Evolutionary conservation across 176 grass and related monocot genomes (phyloP).

Genomic region (Aegilops sharonensis): DNA sequence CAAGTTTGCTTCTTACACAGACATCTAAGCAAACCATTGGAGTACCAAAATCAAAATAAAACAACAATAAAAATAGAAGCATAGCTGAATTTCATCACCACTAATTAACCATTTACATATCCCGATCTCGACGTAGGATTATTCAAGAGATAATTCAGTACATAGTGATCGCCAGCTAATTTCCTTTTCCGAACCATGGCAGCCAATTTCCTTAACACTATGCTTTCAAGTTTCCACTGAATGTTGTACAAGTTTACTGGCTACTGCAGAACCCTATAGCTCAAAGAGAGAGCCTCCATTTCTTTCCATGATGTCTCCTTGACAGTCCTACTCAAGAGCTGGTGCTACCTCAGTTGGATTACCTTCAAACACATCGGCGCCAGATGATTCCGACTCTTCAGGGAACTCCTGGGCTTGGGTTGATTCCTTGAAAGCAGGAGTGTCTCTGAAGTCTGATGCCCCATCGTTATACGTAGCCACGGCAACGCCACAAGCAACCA

Average conservation of each 20-base stretch:
- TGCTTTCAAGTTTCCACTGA: conserved; percentile 4
- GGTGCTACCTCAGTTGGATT: conserved; percentile 97
- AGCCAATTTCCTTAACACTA: conserved; percentile 29
- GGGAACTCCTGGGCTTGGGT: conserved; percentile 63
- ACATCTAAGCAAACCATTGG: not conserved
- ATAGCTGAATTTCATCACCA: conserved; percentile 1
- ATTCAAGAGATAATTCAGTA: conserved; percentile 26
- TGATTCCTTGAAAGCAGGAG: conserved; percentile 85
- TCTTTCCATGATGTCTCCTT: not conserved
- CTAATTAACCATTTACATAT: conserved; percentile 33
- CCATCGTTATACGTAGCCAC: conserved; percentile 90
- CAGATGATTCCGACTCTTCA: conserved; percentile 78
- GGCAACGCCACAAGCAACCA: conserved; percentile 85
- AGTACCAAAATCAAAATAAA: not conserved
- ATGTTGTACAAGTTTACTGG: conserved; percentile 17
- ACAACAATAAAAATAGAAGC: not conserved
- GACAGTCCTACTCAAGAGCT: conserved; percentile 57
- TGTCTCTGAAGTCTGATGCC: conserved; percentile 85
- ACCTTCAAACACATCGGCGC: conserved; percentile 86
- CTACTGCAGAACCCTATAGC: conserved; percentile 8
- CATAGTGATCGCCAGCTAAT: not conserved
- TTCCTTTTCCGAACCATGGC: not conserved
- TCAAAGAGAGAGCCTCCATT: conserved; percentile 8
- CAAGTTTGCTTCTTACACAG: not conserved
- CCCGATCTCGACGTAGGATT: not conserved